Evolutionary conservation across 1,284 basidiomycete species (phyloP).

Genomic region (Ceratobasidium sp.): DNA sequence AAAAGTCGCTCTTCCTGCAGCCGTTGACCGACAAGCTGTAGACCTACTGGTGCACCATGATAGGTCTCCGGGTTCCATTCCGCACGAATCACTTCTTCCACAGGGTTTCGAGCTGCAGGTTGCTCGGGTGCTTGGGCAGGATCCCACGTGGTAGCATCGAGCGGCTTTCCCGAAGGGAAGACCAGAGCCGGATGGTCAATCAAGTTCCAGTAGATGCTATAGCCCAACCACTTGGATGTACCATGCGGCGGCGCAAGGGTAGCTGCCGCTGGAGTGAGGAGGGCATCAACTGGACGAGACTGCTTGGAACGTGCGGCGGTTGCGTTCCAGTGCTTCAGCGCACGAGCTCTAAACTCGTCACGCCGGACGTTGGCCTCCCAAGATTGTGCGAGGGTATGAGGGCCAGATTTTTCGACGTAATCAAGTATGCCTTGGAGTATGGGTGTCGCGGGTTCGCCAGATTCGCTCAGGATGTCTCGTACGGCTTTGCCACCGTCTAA

Average conservation of each 20-base stretch:
- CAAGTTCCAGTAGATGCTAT: constrained; percentile 64
- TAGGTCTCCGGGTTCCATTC: constrained; percentile 57
- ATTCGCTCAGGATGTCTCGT: constrained; percentile 49
- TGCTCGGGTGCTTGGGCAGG: background rate
- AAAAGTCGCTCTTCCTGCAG: constrained; percentile 59
- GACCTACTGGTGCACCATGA: constrained; percentile 54
- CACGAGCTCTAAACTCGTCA: constrained; percentile 53
- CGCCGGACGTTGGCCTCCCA: constrained; percentile 57
- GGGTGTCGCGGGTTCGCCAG: constrained; percentile 53
- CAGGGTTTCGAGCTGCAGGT: constrained; percentile 49
- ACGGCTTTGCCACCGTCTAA: constrained; percentile 60
- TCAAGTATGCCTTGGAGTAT: constrained; percentile 58
- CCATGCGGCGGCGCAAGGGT: constrained; percentile 61
- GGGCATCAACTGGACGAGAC: constrained; percentile 62
- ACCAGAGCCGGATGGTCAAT: constrained; percentile 61
- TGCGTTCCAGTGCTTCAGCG: constrained; percentile 62
- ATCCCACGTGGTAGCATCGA: constrained; percentile 22
- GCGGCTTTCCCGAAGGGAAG: constrained; percentile 56
- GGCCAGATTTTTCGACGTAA: constrained; percentile 50
- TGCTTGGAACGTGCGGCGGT: constrained; percentile 54
- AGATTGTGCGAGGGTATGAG: constrained; percentile 52
- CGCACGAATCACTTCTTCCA: constrained; percentile 50
- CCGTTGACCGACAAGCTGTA: constrained; percentile 59
- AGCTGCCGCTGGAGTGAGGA: constrained; percentile 61
- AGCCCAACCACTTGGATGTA: constrained; percentile 59